Conservation (phyloP, 345 rosid genomes). For the Euphorbia tirucalli region DNA sequence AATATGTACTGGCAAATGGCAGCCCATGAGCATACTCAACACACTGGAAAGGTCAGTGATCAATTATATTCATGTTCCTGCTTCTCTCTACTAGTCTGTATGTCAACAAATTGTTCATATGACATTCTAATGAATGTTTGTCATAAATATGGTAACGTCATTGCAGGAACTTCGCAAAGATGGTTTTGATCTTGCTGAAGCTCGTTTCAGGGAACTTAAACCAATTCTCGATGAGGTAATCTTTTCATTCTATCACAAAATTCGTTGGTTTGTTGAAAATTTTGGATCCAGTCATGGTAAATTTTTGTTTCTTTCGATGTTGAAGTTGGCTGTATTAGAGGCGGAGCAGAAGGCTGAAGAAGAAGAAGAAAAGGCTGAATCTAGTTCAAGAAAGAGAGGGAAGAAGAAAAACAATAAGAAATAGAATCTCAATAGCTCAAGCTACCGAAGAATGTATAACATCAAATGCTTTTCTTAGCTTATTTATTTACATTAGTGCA, state of each 20-base stretch:
- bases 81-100: background rate
- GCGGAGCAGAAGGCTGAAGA: slow-evolving; percentile 96
- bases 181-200: slow-evolving; percentile 92
- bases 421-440: slow-evolving; percentile 9
- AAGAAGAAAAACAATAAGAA: slow-evolving; percentile 52
- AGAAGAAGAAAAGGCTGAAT: slow-evolving; percentile 69
- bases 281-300: background rate
- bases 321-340: slow-evolving; percentile 76
- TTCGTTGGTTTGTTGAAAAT: background rate
- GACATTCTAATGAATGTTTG: background rate
- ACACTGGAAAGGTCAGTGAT: slow-evolving; percentile 75
- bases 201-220: slow-evolving; percentile 81
- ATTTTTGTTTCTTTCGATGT: slow-evolving; percentile 1
- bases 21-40: slow-evolving; percentile 95
- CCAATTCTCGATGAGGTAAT: slow-evolving; percentile 90
- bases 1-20: slow-evolving; percentile 99
- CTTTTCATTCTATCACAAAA: background rate
- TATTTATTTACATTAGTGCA: background rate
- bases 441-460: background rate
- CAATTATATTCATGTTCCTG: background rate
- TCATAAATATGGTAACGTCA: slow-evolving; percentile 21
- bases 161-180: slow-evolving; percentile 89
- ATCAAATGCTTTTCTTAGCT: background rate
- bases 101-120: background rate
- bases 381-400: slow-evolving; percentile 64